Evolutionary conservation across 2,329 filamentous ascomycete species (phyloP).

Genomic region (Arthrobotrys sinensis): DNA sequence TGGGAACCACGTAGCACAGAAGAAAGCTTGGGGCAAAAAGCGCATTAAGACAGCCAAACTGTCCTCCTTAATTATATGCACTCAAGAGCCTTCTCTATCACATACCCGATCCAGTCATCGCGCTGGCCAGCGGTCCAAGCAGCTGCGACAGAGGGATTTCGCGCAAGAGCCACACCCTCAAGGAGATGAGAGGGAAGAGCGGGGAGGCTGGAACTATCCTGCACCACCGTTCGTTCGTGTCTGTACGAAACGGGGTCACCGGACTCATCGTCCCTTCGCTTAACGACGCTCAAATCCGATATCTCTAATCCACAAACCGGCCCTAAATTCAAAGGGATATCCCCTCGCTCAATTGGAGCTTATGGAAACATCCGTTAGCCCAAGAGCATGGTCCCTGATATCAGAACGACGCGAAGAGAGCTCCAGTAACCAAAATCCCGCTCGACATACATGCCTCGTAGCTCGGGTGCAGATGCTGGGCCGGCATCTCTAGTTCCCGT

Average conservation of each 20-base stretch:
- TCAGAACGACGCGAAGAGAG: constrained; percentile 31
- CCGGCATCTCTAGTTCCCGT: constrained; percentile 50
- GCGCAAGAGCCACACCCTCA: constrained; percentile 1
- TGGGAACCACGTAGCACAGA: constrained; percentile 58
- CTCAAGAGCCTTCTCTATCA: constrained; percentile 59
- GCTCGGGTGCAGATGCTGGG: constrained; percentile 46
- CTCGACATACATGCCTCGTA: constrained; percentile 23
- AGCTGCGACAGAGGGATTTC: constrained; percentile 39
- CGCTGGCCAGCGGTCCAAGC: constrained; percentile 30
- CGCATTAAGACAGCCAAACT: constrained; percentile 39
- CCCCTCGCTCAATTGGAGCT: constrained; percentile 25
- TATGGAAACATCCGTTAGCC: constrained; percentile 30
- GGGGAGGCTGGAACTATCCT: constrained; percentile 34
- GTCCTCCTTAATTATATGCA: constrained; percentile 45
- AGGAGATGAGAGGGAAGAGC: constrained; percentile 12
- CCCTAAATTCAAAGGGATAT: constrained; percentile 27
- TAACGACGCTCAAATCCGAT: constrained; percentile 57
- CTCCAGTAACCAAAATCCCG: constrained; percentile 37
- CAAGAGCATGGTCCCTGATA: constrained; percentile 14
- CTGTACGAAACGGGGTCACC: constrained; percentile 46
- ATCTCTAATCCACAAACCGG: constrained; percentile 23
- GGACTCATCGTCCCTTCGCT: constrained; percentile 50
- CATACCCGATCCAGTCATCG: constrained; percentile 56
- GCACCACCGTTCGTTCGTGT: constrained; percentile 14
- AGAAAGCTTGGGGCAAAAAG: constrained; percentile 21